These are phyloP conservation scores for Suillus americanus DNA, from an alignment of 768 basidiomycete species.

Conservation along the genomic window DNA sequence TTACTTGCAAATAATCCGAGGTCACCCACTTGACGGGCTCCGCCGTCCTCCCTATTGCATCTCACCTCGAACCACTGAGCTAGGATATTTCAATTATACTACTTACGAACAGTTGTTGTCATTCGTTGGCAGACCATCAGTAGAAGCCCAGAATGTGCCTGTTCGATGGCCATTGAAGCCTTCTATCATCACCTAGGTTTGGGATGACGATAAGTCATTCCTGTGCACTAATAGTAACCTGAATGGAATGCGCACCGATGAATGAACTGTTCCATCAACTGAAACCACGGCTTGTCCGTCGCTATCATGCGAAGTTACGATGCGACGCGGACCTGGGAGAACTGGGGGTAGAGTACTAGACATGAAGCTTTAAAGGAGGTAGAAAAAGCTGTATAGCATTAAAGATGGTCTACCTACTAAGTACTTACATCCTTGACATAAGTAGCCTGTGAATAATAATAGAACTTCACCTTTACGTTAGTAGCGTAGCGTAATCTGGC, in stretches of 20 bases:
- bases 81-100: not conserved
- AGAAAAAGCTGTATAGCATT: not conserved
- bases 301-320: constrained; percentile 50
- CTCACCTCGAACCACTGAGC: not conserved
- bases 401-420: constrained; percentile 1
- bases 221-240: not conserved
- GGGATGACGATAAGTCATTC: not conserved
- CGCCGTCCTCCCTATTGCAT: constrained; percentile 49
- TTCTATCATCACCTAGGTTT: not conserved
- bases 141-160: constrained; percentile 49
- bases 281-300: constrained; percentile 42
- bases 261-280: constrained; percentile 30
- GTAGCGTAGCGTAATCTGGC: no score
- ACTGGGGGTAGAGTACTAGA: constrained; percentile 12
- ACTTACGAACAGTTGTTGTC: constrained; percentile 51
- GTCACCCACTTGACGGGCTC: constrained; percentile 40
- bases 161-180: constrained; percentile 8
- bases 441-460: not conserved
- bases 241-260: constrained; percentile 31
- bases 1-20: constrained; percentile 40
- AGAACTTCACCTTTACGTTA: not conserved
- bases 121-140: constrained; percentile 47
- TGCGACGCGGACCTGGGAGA: constrained; percentile 44
- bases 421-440: not conserved
- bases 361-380: not conserved